phyloP scores from a whole-genome alignment of 2,329 filamentous ascomycete species.

The Basipetospora chlamydospora region DNA sequence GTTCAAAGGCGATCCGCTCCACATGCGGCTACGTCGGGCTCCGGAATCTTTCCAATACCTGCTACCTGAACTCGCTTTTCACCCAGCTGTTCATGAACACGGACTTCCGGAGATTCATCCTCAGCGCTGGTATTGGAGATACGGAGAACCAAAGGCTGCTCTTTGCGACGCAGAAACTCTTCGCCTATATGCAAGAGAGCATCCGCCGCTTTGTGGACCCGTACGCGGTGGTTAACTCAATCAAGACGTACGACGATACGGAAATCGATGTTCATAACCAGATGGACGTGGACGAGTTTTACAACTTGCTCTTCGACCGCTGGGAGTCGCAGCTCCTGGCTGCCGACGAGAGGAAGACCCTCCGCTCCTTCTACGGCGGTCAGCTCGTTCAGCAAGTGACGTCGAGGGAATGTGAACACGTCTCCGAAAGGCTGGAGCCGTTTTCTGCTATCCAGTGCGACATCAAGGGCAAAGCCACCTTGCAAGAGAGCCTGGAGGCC shows the following conservation, averaged over 20 bases:
- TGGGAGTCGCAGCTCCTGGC: conserved; percentile 71
- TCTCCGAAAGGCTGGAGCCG: conserved; percentile 78
- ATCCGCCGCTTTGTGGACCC: conserved; percentile 63
- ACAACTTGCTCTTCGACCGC: conserved; percentile 81
- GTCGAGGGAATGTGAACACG: conserved; percentile 84
- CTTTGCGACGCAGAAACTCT: conserved; percentile 63
- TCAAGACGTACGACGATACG: conserved; percentile 70
- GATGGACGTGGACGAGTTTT: conserved; percentile 98
- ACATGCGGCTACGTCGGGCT: conserved; percentile 75
- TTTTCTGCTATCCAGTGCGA: conserved; percentile 95
- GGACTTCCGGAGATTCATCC: conserved; percentile 71
- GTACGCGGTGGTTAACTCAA: conserved; percentile 53
- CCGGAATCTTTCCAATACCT: conserved; percentile 88
- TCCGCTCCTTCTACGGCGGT: conserved; percentile 80
- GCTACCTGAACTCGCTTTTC: conserved; percentile 89
- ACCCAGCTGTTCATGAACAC: conserved; percentile 95
- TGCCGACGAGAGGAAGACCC: conserved; percentile 51
- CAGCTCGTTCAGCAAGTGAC: conserved; percentile 89
- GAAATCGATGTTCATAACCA: conserved; percentile 77
- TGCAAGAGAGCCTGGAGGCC: conserved; percentile 81
- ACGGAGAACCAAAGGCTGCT: conserved; percentile 52
- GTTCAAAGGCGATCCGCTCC: conserved; percentile 54
- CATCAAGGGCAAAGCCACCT: conserved; percentile 75
- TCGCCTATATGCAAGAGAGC: conserved; percentile 74
- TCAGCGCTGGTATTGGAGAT: conserved; percentile 46